Base-by-base conservation (phyloP, 108 stramenopile genomes). In the Craspedostauros australis region DNA sequence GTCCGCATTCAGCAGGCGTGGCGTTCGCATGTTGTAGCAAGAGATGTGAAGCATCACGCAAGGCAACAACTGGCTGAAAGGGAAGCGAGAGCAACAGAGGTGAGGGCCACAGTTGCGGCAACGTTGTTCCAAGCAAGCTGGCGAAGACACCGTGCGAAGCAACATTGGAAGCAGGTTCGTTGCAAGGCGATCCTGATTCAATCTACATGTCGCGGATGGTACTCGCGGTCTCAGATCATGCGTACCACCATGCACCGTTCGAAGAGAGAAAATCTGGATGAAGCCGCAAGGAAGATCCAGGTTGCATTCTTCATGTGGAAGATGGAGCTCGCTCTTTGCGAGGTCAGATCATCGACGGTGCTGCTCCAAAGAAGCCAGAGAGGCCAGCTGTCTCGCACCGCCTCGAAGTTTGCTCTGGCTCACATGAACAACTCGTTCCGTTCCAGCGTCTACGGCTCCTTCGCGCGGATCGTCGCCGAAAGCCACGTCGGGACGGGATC, bases 361-460 rank as follows among this genome's bases (percentile, higher is more conserved):
- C 45, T 66, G 16, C 39, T 66, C 12, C 43, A 66, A 0, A 30
- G 64, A 15, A 40, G 52, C 12, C 41, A 57, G 26, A 55, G 64
- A 19, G 64, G 64, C 11, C 55, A 66, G 26, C 64, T 66, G 26
- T 40, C 22, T 14, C 23, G 64, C 18, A 36, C 64, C 4, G 64
- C 56, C 5, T 47, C 56, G 8, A 11, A 32, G 23, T 57, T 50
- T 43, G 64, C 64, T 3, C 49, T 66, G 12, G 26, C 14, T 4
- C 64, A 66, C 24, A 38, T 66, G 48, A 57, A 57, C 29, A 39
- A 42, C 0, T 57, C 57, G 7, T 39, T 41, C 14, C 49, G 46
- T 2, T 39, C 51, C 12, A 33, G 34, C 2, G 27, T 44, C 12
- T 5, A 33, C 12, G 18, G 18, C 11, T 47, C 50, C 4, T 18